Evolutionary conservation across 352 stramenopile species (phyloP), one percentile per base, ranked within the genome.

Genomic region (Pythium phragmiticola): DNA sequence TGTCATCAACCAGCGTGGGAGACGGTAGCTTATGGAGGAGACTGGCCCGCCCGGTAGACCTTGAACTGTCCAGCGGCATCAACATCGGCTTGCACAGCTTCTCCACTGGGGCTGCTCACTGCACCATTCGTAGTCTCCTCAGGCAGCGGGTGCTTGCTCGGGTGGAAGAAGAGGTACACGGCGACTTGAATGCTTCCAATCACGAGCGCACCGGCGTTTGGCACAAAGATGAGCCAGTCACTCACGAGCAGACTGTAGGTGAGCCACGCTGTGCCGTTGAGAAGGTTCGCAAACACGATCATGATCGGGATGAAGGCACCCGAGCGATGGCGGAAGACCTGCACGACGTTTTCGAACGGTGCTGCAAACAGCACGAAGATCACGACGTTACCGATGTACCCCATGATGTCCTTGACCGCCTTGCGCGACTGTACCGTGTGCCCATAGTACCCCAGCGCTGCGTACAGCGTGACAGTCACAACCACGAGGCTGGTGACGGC

Each of bases 201-300:
- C 46, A 68, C 42, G 58, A 65, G 46, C 62, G 78, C 37, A 60
- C 65, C 19, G 39, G 74, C 63, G 54, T 88, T 88, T 21, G 77
- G 78, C 26, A 77, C 69, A 59, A 88, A 80, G 33, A 88, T 67
- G 58, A 88, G 80, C 79, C 69, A 82, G 42, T 86, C 68, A 4
- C 53, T 60, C 30, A 72, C 65, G 42, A 87, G 66, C 8, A 72
- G 59, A 23, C 75, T 72, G 76, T 84, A 85, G 14, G 60, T 72
- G 70, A 86, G 70, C 76, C 78, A 85, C 46, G 84, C 63, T 7
- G 59, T 56, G 59, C 75, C 82, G 70, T 79, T 85, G 57, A 78
- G 66, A 14, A 68, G 68, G 56, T 69, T 73, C 11, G 73, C 73
- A 23, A 70, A 49, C 8, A 85, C 78, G 60, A 88, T 73, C 63